Evolutionary conservation across 2,329 filamentous ascomycete genomes (phyloP).

Genomic region (Xenoacremonium recifei): DNA sequence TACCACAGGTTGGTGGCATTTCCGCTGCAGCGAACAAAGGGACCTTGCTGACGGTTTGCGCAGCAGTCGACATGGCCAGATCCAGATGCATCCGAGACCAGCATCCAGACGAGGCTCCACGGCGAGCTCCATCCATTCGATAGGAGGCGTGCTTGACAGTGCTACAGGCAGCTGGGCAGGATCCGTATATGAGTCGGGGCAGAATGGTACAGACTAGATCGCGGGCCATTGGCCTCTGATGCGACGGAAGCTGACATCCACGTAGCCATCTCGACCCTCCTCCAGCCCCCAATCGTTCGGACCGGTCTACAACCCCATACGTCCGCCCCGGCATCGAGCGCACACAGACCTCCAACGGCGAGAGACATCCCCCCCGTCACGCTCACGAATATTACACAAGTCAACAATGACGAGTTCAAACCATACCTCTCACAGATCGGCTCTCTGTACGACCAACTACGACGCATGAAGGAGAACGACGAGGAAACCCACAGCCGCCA

Average conservation of each 20-base stretch:
- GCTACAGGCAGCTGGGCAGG: slow-evolving; percentile 55
- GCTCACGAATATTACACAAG: slow-evolving; percentile 80
- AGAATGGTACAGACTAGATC: slow-evolving; percentile 86
- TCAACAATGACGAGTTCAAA: slow-evolving; percentile 78
- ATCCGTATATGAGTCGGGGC: slow-evolving; percentile 67
- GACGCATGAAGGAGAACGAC: slow-evolving; percentile 75
- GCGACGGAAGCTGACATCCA: slow-evolving; percentile 13
- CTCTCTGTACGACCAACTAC: slow-evolving; percentile 83
- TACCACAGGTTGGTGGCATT: slow-evolving; percentile 58
- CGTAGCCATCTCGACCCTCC: slow-evolving; percentile 84
- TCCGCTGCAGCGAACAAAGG: too few relatives aligned
- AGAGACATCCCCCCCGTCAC: slow-evolving; percentile 92
- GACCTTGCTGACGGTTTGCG: slow-evolving; percentile 24
- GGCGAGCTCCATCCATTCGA: slow-evolving; percentile 83
- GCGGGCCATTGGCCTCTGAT: too few relatives aligned
- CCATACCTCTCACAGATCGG: slow-evolving; percentile 85
- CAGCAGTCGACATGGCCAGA: slow-evolving; percentile 43
- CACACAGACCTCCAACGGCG: slow-evolving; percentile 79
- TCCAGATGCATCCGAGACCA: slow-evolving; percentile 45
- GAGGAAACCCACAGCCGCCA: slow-evolving; percentile 56
- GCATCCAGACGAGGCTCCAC: slow-evolving; percentile 72
- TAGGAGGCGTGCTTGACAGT: slow-evolving; percentile 79
- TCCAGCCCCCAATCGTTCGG: slow-evolving; percentile 85
- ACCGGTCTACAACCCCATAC: slow-evolving; percentile 83
- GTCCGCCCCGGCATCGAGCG: slow-evolving; percentile 63